These are phyloP conservation scores for Neoascochyta sp. DNA, from an alignment of 2,329 filamentous ascomycete species.

Conservation along the genomic window DNA sequence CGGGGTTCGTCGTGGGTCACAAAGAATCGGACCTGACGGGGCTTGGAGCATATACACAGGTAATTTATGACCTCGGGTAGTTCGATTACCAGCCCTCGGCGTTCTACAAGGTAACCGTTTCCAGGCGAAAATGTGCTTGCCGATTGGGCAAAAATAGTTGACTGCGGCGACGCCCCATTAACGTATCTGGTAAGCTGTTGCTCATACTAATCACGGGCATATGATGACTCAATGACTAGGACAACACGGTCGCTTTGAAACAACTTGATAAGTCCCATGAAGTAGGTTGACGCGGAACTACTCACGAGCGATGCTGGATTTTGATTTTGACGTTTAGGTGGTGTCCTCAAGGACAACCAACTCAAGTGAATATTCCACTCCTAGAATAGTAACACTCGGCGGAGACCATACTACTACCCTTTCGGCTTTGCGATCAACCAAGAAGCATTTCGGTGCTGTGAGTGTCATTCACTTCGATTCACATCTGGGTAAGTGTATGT, in stretches of 20 bases:
- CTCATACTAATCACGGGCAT: background rate
- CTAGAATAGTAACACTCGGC: conserved; percentile 52
- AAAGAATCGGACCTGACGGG: conserved; percentile 43
- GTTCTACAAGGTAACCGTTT: background rate
- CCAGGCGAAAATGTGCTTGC: conserved; percentile 43
- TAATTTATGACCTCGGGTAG: too few relatives aligned
- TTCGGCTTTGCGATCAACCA: conserved; percentile 50
- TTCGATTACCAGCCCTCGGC: too few relatives aligned
- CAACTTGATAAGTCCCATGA: conserved; percentile 53
- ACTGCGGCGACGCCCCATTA: conserved; percentile 54
- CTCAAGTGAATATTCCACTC: conserved; percentile 43
- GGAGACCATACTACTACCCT: conserved; percentile 57
- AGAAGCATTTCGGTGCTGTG: conserved; percentile 51
- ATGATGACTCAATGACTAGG: conserved; percentile 21
- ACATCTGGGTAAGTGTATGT: conserved; percentile 46
- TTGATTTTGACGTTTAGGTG: conserved; percentile 28
- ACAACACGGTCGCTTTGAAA: conserved; percentile 54
- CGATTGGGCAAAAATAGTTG: conserved; percentile 52
- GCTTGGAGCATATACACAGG: conserved; percentile 51
- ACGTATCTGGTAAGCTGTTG: conserved; percentile 42
- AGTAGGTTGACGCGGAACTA: too few relatives aligned
- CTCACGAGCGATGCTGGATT: too few relatives aligned
- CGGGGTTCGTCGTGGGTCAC: conserved; percentile 51
- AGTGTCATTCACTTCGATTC: conserved; percentile 59
- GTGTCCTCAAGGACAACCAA: conserved; percentile 48